Evolutionary conservation across 768 basidiomycete species (phyloP).

Genomic region (Rubroboletus satanas): DNA sequence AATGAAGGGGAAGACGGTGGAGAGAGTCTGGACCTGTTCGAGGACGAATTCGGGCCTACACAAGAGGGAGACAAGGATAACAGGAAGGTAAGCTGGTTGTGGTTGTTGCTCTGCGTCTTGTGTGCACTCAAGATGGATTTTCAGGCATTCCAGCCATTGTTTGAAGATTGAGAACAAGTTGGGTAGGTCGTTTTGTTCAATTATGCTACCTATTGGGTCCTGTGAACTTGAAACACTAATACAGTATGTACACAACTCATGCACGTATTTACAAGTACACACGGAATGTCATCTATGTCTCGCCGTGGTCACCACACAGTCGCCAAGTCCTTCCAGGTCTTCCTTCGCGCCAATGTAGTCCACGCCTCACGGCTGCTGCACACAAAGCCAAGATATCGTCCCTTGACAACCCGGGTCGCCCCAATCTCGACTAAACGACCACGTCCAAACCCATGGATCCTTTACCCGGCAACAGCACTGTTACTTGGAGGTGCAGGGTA

Average conservation of each 20-base stretch:
- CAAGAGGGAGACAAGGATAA: constrained; percentile 23
- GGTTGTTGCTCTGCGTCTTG: neutral
- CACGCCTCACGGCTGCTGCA: neutral
- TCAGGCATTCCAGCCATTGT: constrained; percentile 32
- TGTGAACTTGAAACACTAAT: neutral
- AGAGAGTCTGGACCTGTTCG: constrained; percentile 30
- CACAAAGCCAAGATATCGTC: constrained; percentile 5
- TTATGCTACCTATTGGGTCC: neutral
- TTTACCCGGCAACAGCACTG: constrained; percentile 24
- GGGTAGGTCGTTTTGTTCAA: neutral
- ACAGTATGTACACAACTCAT: neutral
- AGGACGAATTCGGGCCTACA: constrained; percentile 33
- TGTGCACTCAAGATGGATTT: neutral
- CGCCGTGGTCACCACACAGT: constrained; percentile 11
- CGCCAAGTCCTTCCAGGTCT: constrained; percentile 9
- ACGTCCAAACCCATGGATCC: constrained; percentile 19
- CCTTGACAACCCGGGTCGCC: constrained; percentile 10
- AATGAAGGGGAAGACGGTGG: constrained; percentile 8
- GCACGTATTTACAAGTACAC: neutral
- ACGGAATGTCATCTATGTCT: constrained; percentile 13
- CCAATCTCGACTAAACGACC: constrained; percentile 2
- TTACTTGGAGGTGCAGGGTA: constrained; percentile 31
- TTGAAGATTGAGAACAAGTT: constrained; percentile 25
- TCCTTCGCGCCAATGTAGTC: constrained; percentile 5
- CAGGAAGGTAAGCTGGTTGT: constrained; percentile 21